Conservation (phyloP, 768 basidiomycete genomes). For the Infundibulicybe gibba region DNA sequence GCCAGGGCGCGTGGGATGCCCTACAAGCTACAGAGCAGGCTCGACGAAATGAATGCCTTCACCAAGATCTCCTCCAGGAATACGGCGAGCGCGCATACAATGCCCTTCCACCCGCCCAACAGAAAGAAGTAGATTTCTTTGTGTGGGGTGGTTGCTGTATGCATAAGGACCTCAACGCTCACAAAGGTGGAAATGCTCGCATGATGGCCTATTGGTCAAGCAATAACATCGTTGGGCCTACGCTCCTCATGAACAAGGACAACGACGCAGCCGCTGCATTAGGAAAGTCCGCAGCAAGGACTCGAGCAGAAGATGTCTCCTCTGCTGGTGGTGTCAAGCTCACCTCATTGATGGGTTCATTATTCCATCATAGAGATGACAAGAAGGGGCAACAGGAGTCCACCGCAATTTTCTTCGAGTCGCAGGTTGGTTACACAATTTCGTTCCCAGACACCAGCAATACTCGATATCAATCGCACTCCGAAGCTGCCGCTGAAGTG, state of each 20-base stretch:
- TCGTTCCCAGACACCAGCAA: conserved; percentile 30
- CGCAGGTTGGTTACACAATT: conserved; percentile 8
- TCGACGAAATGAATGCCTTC: conserved; percentile 9
- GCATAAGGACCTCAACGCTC: conserved; percentile 33
- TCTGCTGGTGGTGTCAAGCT: conserved; percentile 23
- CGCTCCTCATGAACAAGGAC: conserved; percentile 19
- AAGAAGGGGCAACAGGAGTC: conserved; percentile 31
- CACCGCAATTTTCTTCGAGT: conserved; percentile 14
- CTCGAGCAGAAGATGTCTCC: conserved; percentile 13
- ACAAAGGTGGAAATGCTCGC: conserved; percentile 22
- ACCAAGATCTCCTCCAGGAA: conserved; percentile 9
- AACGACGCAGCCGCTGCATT: conserved; percentile 18
- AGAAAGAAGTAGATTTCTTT: conserved; percentile 20
- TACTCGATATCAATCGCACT: conserved; percentile 24
- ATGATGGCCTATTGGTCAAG: conserved; percentile 25
- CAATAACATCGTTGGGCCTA: conserved; percentile 13
- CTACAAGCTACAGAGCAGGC: conserved; percentile 15
- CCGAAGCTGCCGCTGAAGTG: conserved; percentile 21
- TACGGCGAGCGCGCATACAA: conserved; percentile 18
- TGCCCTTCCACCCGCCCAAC: conserved; percentile 7
- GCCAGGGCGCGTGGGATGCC: conserved; percentile 17
- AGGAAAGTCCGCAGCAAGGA: conserved; percentile 7
- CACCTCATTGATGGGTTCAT: conserved; percentile 19
- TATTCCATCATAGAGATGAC: conserved; percentile 31
- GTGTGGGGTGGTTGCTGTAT: conserved; percentile 33